Evolutionary conservation across 1,284 basidiomycete species (phyloP).

Genomic region (Rhodotorula sp.): DNA sequence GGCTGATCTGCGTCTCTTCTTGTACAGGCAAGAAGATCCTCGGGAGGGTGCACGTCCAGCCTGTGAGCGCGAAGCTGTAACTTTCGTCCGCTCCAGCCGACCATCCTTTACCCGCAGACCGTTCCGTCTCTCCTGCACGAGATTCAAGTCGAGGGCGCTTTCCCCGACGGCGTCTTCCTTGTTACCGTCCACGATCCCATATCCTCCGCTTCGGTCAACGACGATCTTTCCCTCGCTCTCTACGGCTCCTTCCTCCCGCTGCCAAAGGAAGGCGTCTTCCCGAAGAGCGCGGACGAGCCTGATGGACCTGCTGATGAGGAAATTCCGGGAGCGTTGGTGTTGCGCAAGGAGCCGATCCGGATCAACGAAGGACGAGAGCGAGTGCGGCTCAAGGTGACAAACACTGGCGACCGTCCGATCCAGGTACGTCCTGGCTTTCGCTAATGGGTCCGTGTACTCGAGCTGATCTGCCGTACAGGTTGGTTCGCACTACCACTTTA

Average conservation of each 20-base stretch:
- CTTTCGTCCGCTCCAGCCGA: neutral
- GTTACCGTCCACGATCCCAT: constrained; percentile 94
- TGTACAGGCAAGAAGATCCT: constrained; percentile 71
- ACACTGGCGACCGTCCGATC: constrained; percentile 90
- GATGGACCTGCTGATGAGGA: constrained; percentile 17
- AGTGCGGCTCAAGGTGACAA: constrained; percentile 74
- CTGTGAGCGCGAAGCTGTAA: constrained; percentile 48
- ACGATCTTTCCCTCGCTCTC: constrained; percentile 74
- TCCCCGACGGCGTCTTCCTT: constrained; percentile 81
- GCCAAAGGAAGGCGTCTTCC: constrained; percentile 66
- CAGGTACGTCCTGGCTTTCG: constrained; percentile 58
- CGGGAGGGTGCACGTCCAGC: constrained; percentile 85
- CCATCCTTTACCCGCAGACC: constrained; percentile 8
- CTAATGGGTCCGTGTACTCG: neutral
- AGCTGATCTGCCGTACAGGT: constrained; percentile 54
- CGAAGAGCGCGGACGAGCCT: constrained; percentile 54
- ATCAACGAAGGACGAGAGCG: constrained; percentile 73
- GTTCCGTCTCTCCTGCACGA: constrained; percentile 56
- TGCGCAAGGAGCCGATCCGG: constrained; percentile 62
- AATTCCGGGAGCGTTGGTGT: constrained; percentile 55
- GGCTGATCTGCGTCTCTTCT: neutral
- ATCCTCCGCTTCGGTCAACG: constrained; percentile 61
- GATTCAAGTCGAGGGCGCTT: constrained; percentile 90
- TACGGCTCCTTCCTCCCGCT: constrained; percentile 90
- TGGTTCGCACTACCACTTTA: constrained; percentile 86